phyloP scores from a whole-genome alignment of 2,329 filamentous ascomycete species.

The Fusarium piperis region DNA sequence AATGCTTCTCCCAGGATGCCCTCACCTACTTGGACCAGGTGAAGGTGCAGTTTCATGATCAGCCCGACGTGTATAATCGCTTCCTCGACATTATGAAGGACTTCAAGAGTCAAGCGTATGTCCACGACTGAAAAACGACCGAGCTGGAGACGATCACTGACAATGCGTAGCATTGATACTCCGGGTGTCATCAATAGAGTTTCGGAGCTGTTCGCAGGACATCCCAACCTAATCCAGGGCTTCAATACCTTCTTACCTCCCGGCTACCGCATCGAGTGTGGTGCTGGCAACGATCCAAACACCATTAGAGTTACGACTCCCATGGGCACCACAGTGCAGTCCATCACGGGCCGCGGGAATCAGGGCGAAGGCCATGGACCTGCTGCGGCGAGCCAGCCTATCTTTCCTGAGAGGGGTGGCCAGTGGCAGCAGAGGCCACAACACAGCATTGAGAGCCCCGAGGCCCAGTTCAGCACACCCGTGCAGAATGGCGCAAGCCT shows the following conservation, averaged over 20 bases:
- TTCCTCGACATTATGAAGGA: conserved; percentile 99
- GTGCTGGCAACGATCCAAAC: conserved; percentile 91
- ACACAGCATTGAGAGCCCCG: conserved; percentile 70
- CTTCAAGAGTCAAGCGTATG: conserved; percentile 96
- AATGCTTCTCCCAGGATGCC: conserved; percentile 63
- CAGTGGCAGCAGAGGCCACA: conserved; percentile 68
- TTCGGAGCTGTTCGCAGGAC: conserved; percentile 93
- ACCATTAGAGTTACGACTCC: conserved; percentile 97
- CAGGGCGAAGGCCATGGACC: conserved; percentile 57
- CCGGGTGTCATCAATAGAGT: conserved; percentile 97
- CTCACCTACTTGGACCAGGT: conserved; percentile 98
- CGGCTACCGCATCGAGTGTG: conserved; percentile 96
- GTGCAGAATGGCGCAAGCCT: conserved; percentile 60
- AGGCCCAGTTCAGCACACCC: conserved; percentile 69
- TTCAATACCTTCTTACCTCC: conserved; percentile 98
- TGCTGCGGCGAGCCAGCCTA: conserved; percentile 51
- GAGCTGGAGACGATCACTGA: conserved; percentile 38
- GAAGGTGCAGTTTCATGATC: conserved; percentile 96
- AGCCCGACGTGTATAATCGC: conserved; percentile 95
- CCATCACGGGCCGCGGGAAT: conserved; percentile 70
- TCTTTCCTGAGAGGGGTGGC: conserved; percentile 58
- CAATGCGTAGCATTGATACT: conserved; percentile 79
- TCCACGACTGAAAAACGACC: conserved; percentile 32
- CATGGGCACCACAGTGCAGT: conserved; percentile 95
- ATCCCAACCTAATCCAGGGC: conserved; percentile 94